Evolutionary conservation across 768 basidiomycete species (phyloP).

Genomic region (Cyathus striatus): DNA sequence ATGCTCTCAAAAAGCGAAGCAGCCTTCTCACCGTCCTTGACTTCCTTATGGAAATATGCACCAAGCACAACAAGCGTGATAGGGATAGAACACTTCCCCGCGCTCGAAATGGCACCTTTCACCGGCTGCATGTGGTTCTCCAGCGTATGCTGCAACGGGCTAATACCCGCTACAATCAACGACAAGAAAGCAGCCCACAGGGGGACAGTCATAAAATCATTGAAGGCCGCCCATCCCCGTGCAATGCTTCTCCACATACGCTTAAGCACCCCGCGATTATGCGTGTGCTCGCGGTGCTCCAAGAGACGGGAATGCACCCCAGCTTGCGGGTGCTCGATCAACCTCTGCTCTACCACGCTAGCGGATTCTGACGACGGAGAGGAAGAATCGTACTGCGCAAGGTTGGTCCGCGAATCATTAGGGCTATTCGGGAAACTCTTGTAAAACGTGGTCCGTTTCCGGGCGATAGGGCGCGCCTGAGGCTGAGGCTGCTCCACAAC

Average conservation of each 20-base stretch:
- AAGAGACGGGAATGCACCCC: not conserved
- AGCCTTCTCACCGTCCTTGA: constrained; percentile 9
- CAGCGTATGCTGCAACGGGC: constrained; percentile 68
- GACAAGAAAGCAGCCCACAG: constrained; percentile 77
- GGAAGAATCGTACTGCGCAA: constrained; percentile 22
- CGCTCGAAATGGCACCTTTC: constrained; percentile 59
- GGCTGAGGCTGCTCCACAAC: constrained; percentile 2
- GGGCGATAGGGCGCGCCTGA: constrained; percentile 11
- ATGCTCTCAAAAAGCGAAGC: not conserved
- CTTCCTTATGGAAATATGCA: constrained; percentile 75
- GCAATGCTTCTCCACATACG: constrained; percentile 17
- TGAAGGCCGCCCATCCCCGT: constrained; percentile 35
- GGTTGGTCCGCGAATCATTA: constrained; percentile 27
- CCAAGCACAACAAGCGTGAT: constrained; percentile 89
- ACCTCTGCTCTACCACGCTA: constrained; percentile 18
- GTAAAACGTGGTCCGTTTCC: constrained; percentile 41
- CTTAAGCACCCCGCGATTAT: constrained; percentile 10
- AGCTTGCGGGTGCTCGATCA: constrained; percentile 9
- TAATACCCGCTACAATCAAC: constrained; percentile 71
- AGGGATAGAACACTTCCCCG: constrained; percentile 81
- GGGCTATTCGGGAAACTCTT: constrained; percentile 65
- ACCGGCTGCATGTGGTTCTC: constrained; percentile 59
- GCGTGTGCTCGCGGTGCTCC: constrained; percentile 1
- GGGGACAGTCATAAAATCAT: constrained; percentile 85
- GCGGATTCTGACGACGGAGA: constrained; percentile 10